phyloP scores from a whole-genome alignment of 352 stramenopile genomes.

The Globisporangium solare region DNA sequence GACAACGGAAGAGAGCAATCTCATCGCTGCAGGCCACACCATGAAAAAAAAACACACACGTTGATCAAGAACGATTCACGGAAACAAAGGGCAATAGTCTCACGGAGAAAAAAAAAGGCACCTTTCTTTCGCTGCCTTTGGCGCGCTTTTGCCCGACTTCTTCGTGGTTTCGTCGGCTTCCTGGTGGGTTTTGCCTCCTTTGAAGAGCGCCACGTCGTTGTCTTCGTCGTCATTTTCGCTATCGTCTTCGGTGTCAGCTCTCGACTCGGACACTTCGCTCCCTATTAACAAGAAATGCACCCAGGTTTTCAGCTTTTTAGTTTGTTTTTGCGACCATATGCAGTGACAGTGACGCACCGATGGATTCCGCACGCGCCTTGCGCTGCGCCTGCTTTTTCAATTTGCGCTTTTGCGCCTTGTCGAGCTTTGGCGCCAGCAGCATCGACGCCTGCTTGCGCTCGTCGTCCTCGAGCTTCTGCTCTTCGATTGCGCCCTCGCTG shows the following conservation, averaged over 20 bases:
- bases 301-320: too few species aligned
- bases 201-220: conserved; percentile 53
- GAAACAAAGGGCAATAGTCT: neutral
- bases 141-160: conserved; percentile 13
- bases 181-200: conserved; percentile 18
- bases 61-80: neutral
- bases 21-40: conserved; percentile 30
- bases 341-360: conserved; percentile 13
- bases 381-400: conserved; percentile 41
- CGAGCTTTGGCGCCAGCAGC: conserved; percentile 50
- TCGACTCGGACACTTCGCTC: conserved; percentile 20
- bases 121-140: conserved; percentile 25
- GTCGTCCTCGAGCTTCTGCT: conserved; percentile 63
- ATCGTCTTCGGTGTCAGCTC: conserved; percentile 13
- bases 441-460: conserved; percentile 62
- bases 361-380: conserved; percentile 35
- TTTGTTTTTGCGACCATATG: too few species aligned
- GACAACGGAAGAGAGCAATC: conserved; percentile 59
- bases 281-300: conserved; percentile 6
- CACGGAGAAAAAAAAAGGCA: too few species aligned
- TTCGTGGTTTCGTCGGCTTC: conserved; percentile 19
- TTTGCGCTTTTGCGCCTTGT: conserved; percentile 34
- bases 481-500: conserved; percentile 71
- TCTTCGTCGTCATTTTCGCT: conserved; percentile 18
- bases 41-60: neutral